phyloP scores from a whole-genome alignment of 2,329 filamentous ascomycete genomes.

The Dendryphion nanum region DNA sequence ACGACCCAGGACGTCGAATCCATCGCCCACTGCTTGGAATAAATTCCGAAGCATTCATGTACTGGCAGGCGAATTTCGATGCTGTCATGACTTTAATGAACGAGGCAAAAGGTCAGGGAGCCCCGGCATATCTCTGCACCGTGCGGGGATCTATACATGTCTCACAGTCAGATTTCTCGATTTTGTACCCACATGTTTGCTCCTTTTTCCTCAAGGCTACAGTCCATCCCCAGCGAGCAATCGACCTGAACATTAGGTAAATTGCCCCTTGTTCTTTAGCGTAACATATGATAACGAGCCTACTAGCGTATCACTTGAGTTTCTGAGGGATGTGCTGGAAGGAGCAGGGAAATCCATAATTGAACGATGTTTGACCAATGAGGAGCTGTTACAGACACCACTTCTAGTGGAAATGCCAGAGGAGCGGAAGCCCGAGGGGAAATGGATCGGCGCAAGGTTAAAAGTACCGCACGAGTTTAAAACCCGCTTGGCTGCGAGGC shows the following conservation, averaged over 20 bases:
- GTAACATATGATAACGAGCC: not conserved
- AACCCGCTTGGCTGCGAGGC: constrained; percentile 47
- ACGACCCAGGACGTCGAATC: constrained; percentile 48
- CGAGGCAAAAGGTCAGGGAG: constrained; percentile 52
- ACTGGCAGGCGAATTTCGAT: constrained; percentile 65
- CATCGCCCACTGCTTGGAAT: constrained; percentile 60
- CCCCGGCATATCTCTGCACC: constrained; percentile 47
- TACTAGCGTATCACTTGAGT: constrained; percentile 57
- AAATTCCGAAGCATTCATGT: constrained; percentile 68
- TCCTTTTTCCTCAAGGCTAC: constrained; percentile 61
- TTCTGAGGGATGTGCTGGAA: constrained; percentile 54
- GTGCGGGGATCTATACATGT: constrained; percentile 63
- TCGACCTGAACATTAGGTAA: constrained; percentile 59
- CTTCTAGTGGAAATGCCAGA: constrained; percentile 49
- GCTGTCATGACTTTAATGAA: constrained; percentile 56
- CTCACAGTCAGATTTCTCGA: constrained; percentile 64
- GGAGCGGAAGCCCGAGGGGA: constrained; percentile 56
- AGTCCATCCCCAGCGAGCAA: constrained; percentile 61
- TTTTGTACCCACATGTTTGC: constrained; percentile 61
- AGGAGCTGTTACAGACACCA: constrained; percentile 50
- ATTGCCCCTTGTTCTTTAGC: not conserved
- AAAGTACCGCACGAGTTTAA: constrained; percentile 59
- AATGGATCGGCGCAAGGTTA: constrained; percentile 58
- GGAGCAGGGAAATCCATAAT: constrained; percentile 44
- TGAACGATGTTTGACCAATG: constrained; percentile 53